Percentiles rank a stretch among this genome's conserved stretches.
Conservation (phyloP, 2,329 filamentous ascomycete genomes). For the Talaromyces sp. region DNA sequence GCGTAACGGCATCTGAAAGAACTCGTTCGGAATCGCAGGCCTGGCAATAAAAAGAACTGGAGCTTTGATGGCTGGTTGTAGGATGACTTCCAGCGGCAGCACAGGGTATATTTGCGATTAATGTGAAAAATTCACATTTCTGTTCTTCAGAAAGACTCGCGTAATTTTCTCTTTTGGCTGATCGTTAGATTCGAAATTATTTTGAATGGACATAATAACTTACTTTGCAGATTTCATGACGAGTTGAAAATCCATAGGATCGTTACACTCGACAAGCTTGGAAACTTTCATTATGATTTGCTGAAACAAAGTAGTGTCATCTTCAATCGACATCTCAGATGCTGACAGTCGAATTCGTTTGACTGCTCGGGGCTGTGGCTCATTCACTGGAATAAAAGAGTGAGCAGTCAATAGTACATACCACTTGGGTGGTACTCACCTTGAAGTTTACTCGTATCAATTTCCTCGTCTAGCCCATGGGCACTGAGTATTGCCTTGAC, state of each 20-base stretch:
- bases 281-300: slow-evolving; percentile 29
- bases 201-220: not conserved
- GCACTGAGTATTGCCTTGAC: not conserved
- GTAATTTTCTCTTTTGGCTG: slow-evolving; percentile 36
- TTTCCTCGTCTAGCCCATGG: not conserved
- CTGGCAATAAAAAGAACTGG: slow-evolving; percentile 25
- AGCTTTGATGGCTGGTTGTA: slow-evolving; percentile 17
- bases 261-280: slow-evolving; percentile 30
- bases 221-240: slow-evolving; percentile 2
- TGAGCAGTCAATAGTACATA: not conserved
- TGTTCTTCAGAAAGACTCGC: slow-evolving; percentile 43
- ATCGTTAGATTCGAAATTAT: not conserved
- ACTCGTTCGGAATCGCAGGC: slow-evolving; percentile 32
- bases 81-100: slow-evolving; percentile 46
- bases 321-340: slow-evolving; percentile 16
- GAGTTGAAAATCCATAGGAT: slow-evolving; percentile 8
- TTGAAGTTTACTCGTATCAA: not conserved
- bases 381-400: not conserved
- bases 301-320: slow-evolving; percentile 19
- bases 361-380: slow-evolving; percentile 17
- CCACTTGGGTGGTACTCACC: not conserved
- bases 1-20: slow-evolving; percentile 12
- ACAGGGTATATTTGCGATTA: slow-evolving; percentile 56
- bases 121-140: slow-evolving; percentile 50
- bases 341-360: slow-evolving; percentile 32